phyloP scores from a whole-genome alignment of 2,329 filamentous ascomycete genomes.

The Curvularia eragrostidis region DNA sequence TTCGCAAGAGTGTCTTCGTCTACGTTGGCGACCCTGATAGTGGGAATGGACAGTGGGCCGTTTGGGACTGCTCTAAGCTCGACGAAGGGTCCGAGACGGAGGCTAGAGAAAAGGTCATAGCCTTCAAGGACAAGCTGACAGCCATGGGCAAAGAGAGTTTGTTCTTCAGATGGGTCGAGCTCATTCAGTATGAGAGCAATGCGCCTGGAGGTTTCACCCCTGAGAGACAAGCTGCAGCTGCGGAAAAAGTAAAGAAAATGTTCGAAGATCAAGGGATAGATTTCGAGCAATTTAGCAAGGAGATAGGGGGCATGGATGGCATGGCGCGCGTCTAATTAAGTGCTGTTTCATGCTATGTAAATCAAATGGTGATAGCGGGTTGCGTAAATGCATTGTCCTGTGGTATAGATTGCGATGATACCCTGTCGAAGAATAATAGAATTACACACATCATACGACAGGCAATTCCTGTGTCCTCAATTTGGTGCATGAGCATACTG shows the following conservation, averaged over 20 bases:
- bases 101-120: slow-evolving; percentile 74
- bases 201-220: slow-evolving; percentile 78
- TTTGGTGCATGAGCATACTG: neutral
- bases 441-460: neutral
- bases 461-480: neutral
- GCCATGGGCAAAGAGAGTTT: slow-evolving; percentile 83
- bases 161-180: slow-evolving; percentile 92
- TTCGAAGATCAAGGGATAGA: slow-evolving; percentile 79
- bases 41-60: slow-evolving; percentile 70
- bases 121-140: slow-evolving; percentile 77
- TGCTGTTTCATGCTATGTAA: neutral
- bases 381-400: neutral
- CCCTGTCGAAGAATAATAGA: slow-evolving; percentile 1
- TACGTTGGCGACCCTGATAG: slow-evolving; percentile 36
- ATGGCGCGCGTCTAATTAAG: slow-evolving; percentile 16
- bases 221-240: slow-evolving; percentile 74
- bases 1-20: slow-evolving; percentile 69
- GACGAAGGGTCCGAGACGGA: slow-evolving; percentile 64
- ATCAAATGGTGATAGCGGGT: neutral
- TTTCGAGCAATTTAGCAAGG: slow-evolving; percentile 80
- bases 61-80: slow-evolving; percentile 66
- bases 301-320: slow-evolving; percentile 67
- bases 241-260: slow-evolving; percentile 74
- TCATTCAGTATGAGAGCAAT: slow-evolving; percentile 85
- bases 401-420: slow-evolving; percentile 4